Evolutionary conservation across 768 basidiomycete genomes (phyloP).

Genomic region (Mycena belliarum): DNA sequence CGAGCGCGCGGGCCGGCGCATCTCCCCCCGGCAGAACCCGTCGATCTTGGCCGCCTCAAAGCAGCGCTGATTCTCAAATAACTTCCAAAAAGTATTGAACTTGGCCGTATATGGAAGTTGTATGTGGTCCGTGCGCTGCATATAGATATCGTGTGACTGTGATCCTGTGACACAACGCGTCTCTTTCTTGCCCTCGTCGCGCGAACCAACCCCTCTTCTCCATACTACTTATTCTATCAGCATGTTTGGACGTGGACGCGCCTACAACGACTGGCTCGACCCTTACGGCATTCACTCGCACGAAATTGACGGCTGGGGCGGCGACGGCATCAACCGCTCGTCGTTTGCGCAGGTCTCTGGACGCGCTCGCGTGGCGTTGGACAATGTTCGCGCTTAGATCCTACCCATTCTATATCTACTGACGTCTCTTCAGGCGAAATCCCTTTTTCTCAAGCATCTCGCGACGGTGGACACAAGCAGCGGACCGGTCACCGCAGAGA

Average conservation of each 20-base stretch:
- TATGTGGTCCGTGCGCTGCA: neutral
- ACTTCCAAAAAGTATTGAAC: no score
- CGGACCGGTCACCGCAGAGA: conserved; percentile 26
- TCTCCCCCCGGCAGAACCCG: no score
- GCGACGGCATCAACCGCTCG: conserved; percentile 1
- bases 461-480: conserved; percentile 27
- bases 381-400: neutral
- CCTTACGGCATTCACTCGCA: neutral
- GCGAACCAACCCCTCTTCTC: neutral
- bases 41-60: no score
- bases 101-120: neutral
- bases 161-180: neutral
- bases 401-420: neutral
- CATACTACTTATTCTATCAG: neutral
- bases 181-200: neutral
- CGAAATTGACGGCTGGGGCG: neutral
- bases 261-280: conserved; percentile 13
- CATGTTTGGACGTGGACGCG: conserved; percentile 9
- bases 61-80: no score
- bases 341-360: conserved; percentile 9
- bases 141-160: no score
- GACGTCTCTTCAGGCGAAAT: conserved; percentile 23
- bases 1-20: no score
- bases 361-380: conserved; percentile 7
- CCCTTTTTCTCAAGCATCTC: conserved; percentile 26